A percentile compares a stretch with the other conserved stretches of the same genome.
phyloP scores from a whole-genome alignment of 345 rosid genomes.

The Carallia brachiata region DNA sequence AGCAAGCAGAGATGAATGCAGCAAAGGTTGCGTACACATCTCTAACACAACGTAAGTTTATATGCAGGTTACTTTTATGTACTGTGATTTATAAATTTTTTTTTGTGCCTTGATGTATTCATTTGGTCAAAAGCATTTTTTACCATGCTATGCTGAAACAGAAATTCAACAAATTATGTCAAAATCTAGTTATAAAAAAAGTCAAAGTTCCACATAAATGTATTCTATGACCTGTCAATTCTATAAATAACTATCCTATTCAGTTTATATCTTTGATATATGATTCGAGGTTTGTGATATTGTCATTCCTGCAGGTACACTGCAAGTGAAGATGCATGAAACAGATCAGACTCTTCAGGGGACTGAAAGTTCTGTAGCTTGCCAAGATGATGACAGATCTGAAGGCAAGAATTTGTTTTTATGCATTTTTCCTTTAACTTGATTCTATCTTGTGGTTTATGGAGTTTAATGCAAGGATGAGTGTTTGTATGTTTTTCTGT shows the following conservation, averaged over 20 bases:
- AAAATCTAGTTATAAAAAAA: too few relatives aligned
- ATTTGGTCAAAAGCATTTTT: not conserved
- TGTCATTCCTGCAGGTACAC: not conserved
- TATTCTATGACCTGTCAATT: too few relatives aligned
- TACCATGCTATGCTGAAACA: not conserved
- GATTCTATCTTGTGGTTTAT: not conserved
- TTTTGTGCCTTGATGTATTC: not conserved
- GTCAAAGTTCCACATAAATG: too few relatives aligned
- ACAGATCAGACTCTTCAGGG: conserved; percentile 5
- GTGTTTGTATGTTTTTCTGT: too few relatives aligned
- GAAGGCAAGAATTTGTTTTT: conserved; percentile 9
- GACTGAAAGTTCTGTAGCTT: conserved; percentile 6
- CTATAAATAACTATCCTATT: too few relatives aligned
- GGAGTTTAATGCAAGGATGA: not conserved
- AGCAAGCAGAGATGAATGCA: conserved; percentile 60
- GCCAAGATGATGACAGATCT: conserved; percentile 2
- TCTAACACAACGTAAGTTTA: conserved; percentile 34
- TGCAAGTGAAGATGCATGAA: conserved; percentile 1
- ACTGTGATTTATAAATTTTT: not conserved
- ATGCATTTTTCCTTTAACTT: not conserved
- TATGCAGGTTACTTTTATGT: not conserved
- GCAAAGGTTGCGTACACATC: conserved; percentile 62
- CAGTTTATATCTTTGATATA: too few relatives aligned
- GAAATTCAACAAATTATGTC: too few relatives aligned
- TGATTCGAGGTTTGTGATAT: not conserved